phyloP scores from a whole-genome alignment of 1,284 basidiomycete genomes.

The Mrakiaceae sp. region DNA sequence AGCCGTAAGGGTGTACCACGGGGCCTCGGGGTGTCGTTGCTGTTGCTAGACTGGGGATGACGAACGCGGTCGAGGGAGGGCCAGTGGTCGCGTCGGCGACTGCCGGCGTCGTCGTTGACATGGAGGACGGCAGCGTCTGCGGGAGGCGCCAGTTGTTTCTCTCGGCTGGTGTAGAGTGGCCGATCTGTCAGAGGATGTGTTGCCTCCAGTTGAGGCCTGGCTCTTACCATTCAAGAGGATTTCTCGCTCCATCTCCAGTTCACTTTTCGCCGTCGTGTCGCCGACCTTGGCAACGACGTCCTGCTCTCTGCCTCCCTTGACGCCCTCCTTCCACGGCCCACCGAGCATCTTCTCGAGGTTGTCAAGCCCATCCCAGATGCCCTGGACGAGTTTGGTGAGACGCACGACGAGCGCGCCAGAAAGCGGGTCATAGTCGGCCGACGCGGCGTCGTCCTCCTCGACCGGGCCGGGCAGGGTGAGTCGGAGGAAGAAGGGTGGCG shows the following conservation, averaged over 20 bases:
- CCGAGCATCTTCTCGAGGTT: constrained; percentile 60
- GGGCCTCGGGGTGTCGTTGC: too few species aligned
- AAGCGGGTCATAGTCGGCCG: constrained; percentile 57
- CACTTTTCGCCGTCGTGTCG: constrained; percentile 31
- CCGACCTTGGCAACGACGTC: constrained; percentile 2
- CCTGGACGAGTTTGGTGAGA: constrained; percentile 51
- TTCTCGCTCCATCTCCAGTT: constrained; percentile 41
- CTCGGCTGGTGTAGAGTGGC: constrained; percentile 41
- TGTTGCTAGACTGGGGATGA: background rate
- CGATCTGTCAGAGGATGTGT: background rate
- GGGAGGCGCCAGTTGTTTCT: constrained; percentile 64
- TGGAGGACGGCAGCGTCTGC: constrained; percentile 43
- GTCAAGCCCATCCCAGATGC: constrained; percentile 63
- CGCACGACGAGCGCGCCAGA: constrained; percentile 58
- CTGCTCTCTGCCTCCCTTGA: background rate
- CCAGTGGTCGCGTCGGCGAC: constrained; percentile 26
- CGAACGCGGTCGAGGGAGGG: constrained; percentile 15
- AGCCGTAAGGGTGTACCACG: constrained; percentile 48
- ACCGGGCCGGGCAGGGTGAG: constrained; percentile 48
- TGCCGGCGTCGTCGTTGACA: constrained; percentile 26
- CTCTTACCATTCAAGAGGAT: constrained; percentile 51
- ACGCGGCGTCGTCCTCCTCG: constrained; percentile 61
- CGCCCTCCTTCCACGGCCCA: constrained; percentile 41
- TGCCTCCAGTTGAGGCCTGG: constrained; percentile 3
- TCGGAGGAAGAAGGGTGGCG: constrained; percentile 68